phyloP scores from a whole-genome alignment of 2,329 filamentous ascomycete genomes.

The Chlorencoelia australis region DNA sequence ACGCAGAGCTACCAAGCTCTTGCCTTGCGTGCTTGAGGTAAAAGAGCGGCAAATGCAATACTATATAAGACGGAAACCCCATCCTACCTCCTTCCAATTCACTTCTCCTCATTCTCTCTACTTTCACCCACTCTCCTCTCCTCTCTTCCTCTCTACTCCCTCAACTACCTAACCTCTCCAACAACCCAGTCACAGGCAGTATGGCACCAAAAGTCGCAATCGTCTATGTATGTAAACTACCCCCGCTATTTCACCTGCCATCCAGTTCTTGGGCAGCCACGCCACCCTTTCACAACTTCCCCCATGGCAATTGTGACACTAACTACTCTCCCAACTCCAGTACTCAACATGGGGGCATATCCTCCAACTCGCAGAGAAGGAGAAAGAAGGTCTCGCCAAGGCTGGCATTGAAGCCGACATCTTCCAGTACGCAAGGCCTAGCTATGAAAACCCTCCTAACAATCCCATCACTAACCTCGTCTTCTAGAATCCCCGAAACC shows the following conservation, averaged over 20 bases:
- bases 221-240: slow-evolving; percentile 58
- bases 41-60: too few species aligned
- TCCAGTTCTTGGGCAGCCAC: slow-evolving; percentile 12
- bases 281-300: neutral
- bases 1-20: too few species aligned
- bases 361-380: slow-evolving; percentile 71
- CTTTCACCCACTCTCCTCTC: neutral
- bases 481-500: slow-evolving; percentile 65
- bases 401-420: slow-evolving; percentile 75
- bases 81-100: neutral
- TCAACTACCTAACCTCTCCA: neutral
- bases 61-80: too few species aligned
- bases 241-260: slow-evolving; percentile 13
- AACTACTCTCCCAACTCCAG: slow-evolving; percentile 32
- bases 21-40: too few species aligned
- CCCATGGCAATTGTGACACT: neutral
- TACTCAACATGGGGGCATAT: slow-evolving; percentile 96
- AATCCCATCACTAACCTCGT: too few species aligned
- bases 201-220: slow-evolving; percentile 93
- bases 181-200: slow-evolving; percentile 9
- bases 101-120: slow-evolving; percentile 1
- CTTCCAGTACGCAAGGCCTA: slow-evolving; percentile 36
- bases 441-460: too few species aligned
- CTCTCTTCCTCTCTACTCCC: neutral
- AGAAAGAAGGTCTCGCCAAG: slow-evolving; percentile 81